Base-by-base conservation (phyloP, 2,329 filamentous ascomycete genomes). In the Microascus cirrosus region DNA sequence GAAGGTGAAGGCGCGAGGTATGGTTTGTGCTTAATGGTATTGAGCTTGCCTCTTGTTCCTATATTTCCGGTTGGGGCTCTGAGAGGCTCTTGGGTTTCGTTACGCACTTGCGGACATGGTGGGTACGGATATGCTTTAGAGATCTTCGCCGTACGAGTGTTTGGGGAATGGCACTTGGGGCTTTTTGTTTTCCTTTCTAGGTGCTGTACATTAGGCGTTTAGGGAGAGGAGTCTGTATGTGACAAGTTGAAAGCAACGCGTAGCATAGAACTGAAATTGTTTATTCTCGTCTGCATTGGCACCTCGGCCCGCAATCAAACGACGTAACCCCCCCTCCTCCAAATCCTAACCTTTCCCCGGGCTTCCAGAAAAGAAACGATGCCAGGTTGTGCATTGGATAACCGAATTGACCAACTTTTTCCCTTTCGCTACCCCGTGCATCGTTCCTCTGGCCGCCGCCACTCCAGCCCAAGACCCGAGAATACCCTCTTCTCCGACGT, bases 401-500 rank as follows among this genome's bases (percentile, higher is more conserved):
- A 32, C 28, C 4, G 4, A 32, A 32, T 8, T 32, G 8, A 8
- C 28, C 28, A 8, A 8, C 28, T 4, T 13, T 45, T 45, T 12
- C 42, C 45, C 45, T 8, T 50, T 5, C n/a, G 22, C n/a, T 50
- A 87, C 10, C 81, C 79, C 1, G 86, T 88, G 65, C 85, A 90
- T 61, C 88, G 78, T 68, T 90, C 84, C 60, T 77, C 76, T 0
- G 89, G 84, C 25, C 77, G 74, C 58, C 83, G 77, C 78, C 83
- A 91, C 53, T 79, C 77, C 60, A 96, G 71, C 0, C 82, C 87
- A 61, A 96, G 67, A 0, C 86, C 87, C 61, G 85, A 81, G 76
- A 97, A 95, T 1, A 96, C 86, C 61, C 84, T 80, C 70, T 77
- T 84, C 74, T 96, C 92, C 6, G 91, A 89, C 62, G 87, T 85